Evolutionary conservation across 106 monocot genomes (phyloP).

Genomic region (Dendrobium chrysotoxum): DNA sequence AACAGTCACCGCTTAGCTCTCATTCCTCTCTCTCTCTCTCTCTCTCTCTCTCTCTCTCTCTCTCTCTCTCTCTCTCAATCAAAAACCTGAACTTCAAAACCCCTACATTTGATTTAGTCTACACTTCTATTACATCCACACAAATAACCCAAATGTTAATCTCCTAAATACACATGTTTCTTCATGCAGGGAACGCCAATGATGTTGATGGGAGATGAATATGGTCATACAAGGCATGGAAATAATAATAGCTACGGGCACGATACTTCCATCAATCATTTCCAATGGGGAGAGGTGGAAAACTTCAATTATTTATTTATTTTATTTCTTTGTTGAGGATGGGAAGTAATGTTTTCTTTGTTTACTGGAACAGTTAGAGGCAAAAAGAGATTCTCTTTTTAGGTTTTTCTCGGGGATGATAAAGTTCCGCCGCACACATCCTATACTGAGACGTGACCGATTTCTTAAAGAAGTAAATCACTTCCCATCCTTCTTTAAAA

Average conservation of each 20-base stretch:
- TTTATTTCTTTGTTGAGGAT: neutral
- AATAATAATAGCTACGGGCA: slow-evolving; percentile 99
- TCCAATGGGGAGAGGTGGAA: slow-evolving; percentile 82
- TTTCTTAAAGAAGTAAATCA: slow-evolving; percentile 66
- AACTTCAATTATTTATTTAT: neutral
- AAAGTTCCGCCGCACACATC: slow-evolving; percentile 65
- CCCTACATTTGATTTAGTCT: no score
- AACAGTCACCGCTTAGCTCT: no score
- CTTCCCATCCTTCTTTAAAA: neutral
- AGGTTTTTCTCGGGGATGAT: slow-evolving; percentile 89
- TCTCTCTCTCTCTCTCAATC: no score
- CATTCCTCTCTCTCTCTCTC: no score
- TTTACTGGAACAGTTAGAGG: slow-evolving; percentile 58
- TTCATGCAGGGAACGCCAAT: slow-evolving; percentile 79
- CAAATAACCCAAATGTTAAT: no score
- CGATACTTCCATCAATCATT: slow-evolving; percentile 86
- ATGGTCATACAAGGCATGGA: slow-evolving; percentile 92
- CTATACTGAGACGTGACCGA: slow-evolving; percentile 46
- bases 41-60: no score
- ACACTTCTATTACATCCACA: no score
- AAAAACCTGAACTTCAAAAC: no score
- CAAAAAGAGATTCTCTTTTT: slow-evolving; percentile 51
- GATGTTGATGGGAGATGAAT: slow-evolving; percentile 99
- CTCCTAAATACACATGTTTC: neutral
- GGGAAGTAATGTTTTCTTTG: slow-evolving; percentile 1